Evolutionary conservation across 1,284 basidiomycete species (phyloP).

Genomic region (Naganishia sp.): DNA sequence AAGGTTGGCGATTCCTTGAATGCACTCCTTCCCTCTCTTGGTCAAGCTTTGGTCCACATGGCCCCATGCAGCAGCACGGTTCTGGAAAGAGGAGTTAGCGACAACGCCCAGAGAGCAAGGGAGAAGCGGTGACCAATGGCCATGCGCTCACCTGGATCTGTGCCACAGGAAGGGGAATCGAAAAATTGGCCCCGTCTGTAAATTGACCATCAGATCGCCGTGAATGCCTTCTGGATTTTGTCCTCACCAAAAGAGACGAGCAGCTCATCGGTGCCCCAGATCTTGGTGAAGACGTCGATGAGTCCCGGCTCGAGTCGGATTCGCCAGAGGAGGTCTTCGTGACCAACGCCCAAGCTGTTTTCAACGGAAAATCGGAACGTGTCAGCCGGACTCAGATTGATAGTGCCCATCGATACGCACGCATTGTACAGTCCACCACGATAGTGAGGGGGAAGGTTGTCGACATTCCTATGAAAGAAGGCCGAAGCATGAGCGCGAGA

Average conservation of each 20-base stretch:
- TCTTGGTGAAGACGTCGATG: constrained; percentile 48
- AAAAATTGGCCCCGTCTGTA: constrained; percentile 45
- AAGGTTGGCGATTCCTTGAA: constrained; percentile 55
- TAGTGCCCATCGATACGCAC: background rate
- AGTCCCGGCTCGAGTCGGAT: constrained; percentile 49
- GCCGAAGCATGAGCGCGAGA: background rate
- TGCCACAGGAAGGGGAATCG: constrained; percentile 39
- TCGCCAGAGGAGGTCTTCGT: constrained; percentile 54
- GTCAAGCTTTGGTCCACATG: constrained; percentile 52
- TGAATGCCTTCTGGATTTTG: too few species aligned
- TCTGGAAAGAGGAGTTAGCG: too few species aligned
- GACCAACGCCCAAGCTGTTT: constrained; percentile 46
- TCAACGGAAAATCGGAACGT: constrained; percentile 34
- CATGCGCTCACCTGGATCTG: too few species aligned
- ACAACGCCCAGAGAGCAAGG: too few species aligned
- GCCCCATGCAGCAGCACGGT: constrained; percentile 44
- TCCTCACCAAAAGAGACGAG: constrained; percentile 46
- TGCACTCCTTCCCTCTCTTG: constrained; percentile 49
- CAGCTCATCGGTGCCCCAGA: constrained; percentile 54
- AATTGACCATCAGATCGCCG: too few species aligned
- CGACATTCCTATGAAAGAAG: constrained; percentile 27
- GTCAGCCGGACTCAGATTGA: background rate
- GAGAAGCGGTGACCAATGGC: too few species aligned
- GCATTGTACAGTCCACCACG: constrained; percentile 32
- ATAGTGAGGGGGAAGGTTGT: constrained; percentile 31